These are phyloP conservation scores for Talaromyces sp. DNA, from an alignment of 2,329 filamentous ascomycete genomes.

Conservation along the genomic window DNA sequence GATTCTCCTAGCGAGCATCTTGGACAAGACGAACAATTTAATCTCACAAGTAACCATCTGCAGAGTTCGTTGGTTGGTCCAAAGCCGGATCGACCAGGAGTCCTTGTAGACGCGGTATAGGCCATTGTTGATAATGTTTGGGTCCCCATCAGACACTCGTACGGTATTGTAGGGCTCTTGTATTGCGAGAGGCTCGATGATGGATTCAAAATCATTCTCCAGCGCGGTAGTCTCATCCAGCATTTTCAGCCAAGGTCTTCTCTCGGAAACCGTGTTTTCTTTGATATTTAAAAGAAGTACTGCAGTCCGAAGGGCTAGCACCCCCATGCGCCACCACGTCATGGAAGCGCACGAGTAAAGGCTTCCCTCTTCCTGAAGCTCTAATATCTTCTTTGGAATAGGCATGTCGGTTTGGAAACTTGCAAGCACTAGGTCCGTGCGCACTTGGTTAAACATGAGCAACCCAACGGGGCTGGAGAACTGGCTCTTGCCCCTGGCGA, in stretches of 20 bases:
- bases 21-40: neutral
- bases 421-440: conserved; percentile 16
- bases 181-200: neutral
- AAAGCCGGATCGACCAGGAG: neutral
- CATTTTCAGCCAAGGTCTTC: neutral
- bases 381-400: neutral
- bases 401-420: conserved; percentile 13
- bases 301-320: neutral
- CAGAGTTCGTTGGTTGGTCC: neutral
- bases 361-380: neutral
- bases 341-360: neutral
- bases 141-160: neutral
- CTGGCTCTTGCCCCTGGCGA: conserved; percentile 18
- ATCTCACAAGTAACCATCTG: neutral
- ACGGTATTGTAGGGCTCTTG: neutral
- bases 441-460: conserved; percentile 21
- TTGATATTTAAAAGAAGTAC: neutral
- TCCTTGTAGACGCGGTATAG: neutral
- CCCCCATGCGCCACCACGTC: neutral
- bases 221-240: neutral
- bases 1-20: neutral
- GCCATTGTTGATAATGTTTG: neutral
- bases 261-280: neutral
- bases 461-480: conserved; percentile 14
- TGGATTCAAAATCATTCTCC: neutral